A percentile compares a stretch with the other conserved stretches of the same genome.
Evolutionary conservation across 768 basidiomycete genomes (phyloP).

Genomic region (Leucocoprinus sp.): DNA sequence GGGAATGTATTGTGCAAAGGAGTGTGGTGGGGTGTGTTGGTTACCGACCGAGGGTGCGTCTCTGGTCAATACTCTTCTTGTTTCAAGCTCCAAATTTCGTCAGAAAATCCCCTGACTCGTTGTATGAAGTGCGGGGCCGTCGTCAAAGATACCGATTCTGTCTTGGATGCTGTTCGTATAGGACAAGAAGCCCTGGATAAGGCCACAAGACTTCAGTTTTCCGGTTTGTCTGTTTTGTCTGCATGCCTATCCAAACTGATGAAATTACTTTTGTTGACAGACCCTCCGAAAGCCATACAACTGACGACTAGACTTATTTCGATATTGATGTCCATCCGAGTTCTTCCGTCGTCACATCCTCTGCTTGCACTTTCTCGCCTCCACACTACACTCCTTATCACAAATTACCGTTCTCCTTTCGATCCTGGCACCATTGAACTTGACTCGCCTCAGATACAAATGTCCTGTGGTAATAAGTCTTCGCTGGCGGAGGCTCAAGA

Average conservation of each 20-base stretch:
- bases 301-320: conserved; percentile 60
- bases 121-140: conserved; percentile 50
- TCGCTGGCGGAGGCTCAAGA: conserved; percentile 32
- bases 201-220: conserved; percentile 52
- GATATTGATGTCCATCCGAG: conserved; percentile 47
- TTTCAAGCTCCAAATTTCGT: not conserved
- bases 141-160: conserved; percentile 39
- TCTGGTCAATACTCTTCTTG: not conserved
- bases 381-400: conserved; percentile 58
- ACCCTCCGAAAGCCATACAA: conserved; percentile 46
- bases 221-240: too few species aligned
- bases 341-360: conserved; percentile 68
- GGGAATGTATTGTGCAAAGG: conserved; percentile 59
- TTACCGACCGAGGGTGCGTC: conserved; percentile 51
- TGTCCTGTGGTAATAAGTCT: not conserved
- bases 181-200: conserved; percentile 73
- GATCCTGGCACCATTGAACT: conserved; percentile 17
- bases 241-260: conserved; percentile 6
- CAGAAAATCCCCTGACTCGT: conserved; percentile 40
- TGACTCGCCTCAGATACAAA: conserved; percentile 18
- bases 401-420: conserved; percentile 29
- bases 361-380: conserved; percentile 69
- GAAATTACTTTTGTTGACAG: conserved; percentile 25
- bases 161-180: conserved; percentile 57
- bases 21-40: conserved; percentile 57